Base-by-base conservation (phyloP, 1,139 yeast genomes). In the Debaryomyces psychrophilus region DNA sequence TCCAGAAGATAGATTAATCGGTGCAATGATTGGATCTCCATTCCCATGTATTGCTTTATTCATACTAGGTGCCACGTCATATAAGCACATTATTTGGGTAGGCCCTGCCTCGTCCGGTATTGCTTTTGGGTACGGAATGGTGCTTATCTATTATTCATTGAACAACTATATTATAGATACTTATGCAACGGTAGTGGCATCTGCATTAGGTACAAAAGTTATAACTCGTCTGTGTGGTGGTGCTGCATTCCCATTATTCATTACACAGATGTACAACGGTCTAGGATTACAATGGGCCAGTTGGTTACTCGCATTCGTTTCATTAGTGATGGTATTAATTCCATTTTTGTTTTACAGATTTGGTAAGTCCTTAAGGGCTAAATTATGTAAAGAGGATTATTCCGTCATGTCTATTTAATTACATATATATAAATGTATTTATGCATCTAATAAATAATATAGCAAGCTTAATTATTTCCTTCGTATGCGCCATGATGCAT, bases 41-140 rank as follows among this genome's bases (percentile, higher is more conserved):
- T 87, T 89, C 73, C 90, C 96, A 20, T 92, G 95, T 26, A 83
- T 87, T 62, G 87, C 96, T 0, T 71, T 90, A 48, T 90, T 90
- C 73, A 88, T 90, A 56, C 73, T 90, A 45, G 97, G 97, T 62
- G 96, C 96, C 15, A 90, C 97, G 4, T 83, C 95, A 0, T 82
- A 78, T 58, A 80, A 86, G 54, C 85, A 83, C 55, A 78, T 90
- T 52, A 84, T 89, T 50, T 90, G 97, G 96, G 96, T 90, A 34
- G 97, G 96, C 22, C 97, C 97, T 12, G 95, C 96, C 6, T 87
- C 95, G 22, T 79, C 95, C 1, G 97, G 97, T 52, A 66, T 90
- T 42, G 89, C 95, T 0, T 89, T 89, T 64, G 97, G 97, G 29
- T 89, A 81, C 60, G 97, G 97, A 50, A 88, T 90, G 96, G 96